These are phyloP conservation scores for Magnusiomyces starmeri DNA, from an alignment of 1,139 yeast genomes.

Conservation along the genomic window DNA sequence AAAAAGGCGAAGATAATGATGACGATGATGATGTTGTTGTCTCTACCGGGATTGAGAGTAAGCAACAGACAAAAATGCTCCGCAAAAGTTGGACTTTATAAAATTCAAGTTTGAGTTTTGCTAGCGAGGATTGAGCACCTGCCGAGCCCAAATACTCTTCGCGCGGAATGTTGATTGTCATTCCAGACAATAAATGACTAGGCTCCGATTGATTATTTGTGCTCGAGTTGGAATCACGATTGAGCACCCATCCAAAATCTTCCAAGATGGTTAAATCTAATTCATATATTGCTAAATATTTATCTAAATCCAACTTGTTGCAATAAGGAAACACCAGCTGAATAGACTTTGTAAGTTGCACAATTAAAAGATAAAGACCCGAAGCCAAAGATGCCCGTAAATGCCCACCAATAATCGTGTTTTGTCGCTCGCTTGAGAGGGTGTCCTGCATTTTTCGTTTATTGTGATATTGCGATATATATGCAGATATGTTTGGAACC, in stretches of 20 bases:
- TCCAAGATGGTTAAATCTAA: conserved; percentile 26
- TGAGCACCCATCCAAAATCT: conserved; percentile 15
- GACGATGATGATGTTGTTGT: too few relatives aligned
- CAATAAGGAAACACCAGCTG: conserved; percentile 28
- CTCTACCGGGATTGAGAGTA: conserved; percentile 31
- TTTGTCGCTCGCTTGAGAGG: background rate
- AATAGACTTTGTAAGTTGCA: conserved; percentile 27
- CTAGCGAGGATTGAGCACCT: conserved; percentile 27
- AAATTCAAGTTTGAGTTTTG: conserved; percentile 29
- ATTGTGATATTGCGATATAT: conserved; percentile 3
- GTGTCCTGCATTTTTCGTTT: conserved; percentile 6
- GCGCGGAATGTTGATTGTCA: conserved; percentile 13
- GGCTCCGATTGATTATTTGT: conserved; percentile 20
- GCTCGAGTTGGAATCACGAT: conserved; percentile 19
- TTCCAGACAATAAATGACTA: conserved; percentile 11
- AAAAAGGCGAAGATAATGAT: too few relatives aligned
- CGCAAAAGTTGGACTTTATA: conserved; percentile 36
- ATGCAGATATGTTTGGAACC: conserved; percentile 14
- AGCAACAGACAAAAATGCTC: conserved; percentile 37
- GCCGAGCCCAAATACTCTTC: conserved; percentile 25
- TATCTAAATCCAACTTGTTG: conserved; percentile 33
- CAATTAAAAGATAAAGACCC: conserved; percentile 26
- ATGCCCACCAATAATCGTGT: conserved; percentile 24
- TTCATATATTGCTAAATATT: conserved; percentile 40
- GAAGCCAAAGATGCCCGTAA: conserved; percentile 31